A percentile compares a stretch with the other conserved stretches of the same genome.
Conservation (phyloP, 768 basidiomycete genomes). For the Boletus sp. region DNA sequence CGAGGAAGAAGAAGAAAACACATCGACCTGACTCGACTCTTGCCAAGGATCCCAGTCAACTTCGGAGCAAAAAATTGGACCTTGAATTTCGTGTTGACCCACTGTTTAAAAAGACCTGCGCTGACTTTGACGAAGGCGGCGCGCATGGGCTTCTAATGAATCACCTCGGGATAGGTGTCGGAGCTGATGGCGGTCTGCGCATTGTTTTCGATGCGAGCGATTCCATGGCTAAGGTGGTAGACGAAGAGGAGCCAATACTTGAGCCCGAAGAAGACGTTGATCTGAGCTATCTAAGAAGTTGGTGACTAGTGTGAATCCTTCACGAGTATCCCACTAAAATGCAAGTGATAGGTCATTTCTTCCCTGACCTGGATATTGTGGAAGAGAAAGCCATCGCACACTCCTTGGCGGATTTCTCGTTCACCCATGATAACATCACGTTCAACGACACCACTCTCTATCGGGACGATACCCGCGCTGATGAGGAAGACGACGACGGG, state of each 20-base stretch:
- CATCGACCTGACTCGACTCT: slow-evolving; percentile 80
- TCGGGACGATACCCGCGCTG: slow-evolving; percentile 47
- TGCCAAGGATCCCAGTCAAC: slow-evolving; percentile 78
- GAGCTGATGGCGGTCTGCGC: slow-evolving; percentile 76
- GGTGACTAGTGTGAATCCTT: slow-evolving; percentile 20
- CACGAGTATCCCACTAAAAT: slow-evolving; percentile 5
- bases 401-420: slow-evolving; percentile 79
- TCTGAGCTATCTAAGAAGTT: slow-evolving; percentile 60
- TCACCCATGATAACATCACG: slow-evolving; percentile 61
- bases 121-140: slow-evolving; percentile 98
- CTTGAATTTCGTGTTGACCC: slow-evolving; percentile 97
- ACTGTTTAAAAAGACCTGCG: slow-evolving; percentile 95
- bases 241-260: slow-evolving; percentile 63
- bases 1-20: slow-evolving; percentile 58
- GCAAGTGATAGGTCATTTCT: slow-evolving; percentile 54
- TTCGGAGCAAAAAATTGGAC: slow-evolving; percentile 91
- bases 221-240: slow-evolving; percentile 72
- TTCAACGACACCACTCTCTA: slow-evolving; percentile 65
- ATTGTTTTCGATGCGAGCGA: slow-evolving; percentile 98
- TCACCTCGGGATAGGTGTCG: slow-evolving; percentile 77
- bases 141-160: slow-evolving; percentile 97
- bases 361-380: slow-evolving; percentile 65
- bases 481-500: slow-evolving; percentile 36
- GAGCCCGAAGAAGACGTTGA: slow-evolving; percentile 73
- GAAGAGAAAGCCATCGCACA: slow-evolving; percentile 75